phyloP scores from a whole-genome alignment of 1,139 yeast genomes.

The Yamadazyma diospyri region DNA sequence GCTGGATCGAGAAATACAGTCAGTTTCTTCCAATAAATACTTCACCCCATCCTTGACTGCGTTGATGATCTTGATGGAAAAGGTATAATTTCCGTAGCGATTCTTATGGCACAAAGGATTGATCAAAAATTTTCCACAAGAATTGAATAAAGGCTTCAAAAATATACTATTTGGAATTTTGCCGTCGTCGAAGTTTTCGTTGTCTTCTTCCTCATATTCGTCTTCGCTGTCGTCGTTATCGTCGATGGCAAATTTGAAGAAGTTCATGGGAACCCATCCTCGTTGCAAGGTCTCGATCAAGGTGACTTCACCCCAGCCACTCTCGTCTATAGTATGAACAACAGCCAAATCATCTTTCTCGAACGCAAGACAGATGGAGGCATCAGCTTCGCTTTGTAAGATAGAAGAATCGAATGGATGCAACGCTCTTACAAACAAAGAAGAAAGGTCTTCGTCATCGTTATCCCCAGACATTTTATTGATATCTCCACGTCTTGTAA shows the following conservation, averaged over 20 bases:
- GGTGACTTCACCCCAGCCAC: slow-evolving; percentile 99
- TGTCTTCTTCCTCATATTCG: slow-evolving; percentile 15
- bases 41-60: slow-evolving; percentile 81
- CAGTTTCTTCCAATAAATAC: slow-evolving; percentile 67
- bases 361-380: slow-evolving; percentile 81
- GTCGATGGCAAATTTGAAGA: slow-evolving; percentile 63
- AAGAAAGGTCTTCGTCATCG: slow-evolving; percentile 40
- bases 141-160: slow-evolving; percentile 58
- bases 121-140: slow-evolving; percentile 72
- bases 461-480: slow-evolving; percentile 7
- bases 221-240: slow-evolving; percentile 20
- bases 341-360: slow-evolving; percentile 77
- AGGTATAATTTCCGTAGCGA: slow-evolving; percentile 39
- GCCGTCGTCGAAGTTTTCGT: slow-evolving; percentile 18
- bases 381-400: slow-evolving; percentile 61
- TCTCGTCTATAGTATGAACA: slow-evolving; percentile 83
- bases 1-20: slow-evolving; percentile 81
- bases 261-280: slow-evolving; percentile 98
- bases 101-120: slow-evolving; percentile 58
- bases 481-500: slow-evolving; percentile 4
- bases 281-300: slow-evolving; percentile 63
- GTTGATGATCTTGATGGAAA: slow-evolving; percentile 42
- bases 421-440: slow-evolving; percentile 57
- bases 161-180: slow-evolving; percentile 42
- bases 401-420: slow-evolving; percentile 77